A percentile compares a stretch with the other conserved stretches of the same genome.
These are phyloP conservation scores for Sporodiniella umbellata DNA, from an alignment of 371 early-diverging fungal species.

Conservation along the genomic window DNA sequence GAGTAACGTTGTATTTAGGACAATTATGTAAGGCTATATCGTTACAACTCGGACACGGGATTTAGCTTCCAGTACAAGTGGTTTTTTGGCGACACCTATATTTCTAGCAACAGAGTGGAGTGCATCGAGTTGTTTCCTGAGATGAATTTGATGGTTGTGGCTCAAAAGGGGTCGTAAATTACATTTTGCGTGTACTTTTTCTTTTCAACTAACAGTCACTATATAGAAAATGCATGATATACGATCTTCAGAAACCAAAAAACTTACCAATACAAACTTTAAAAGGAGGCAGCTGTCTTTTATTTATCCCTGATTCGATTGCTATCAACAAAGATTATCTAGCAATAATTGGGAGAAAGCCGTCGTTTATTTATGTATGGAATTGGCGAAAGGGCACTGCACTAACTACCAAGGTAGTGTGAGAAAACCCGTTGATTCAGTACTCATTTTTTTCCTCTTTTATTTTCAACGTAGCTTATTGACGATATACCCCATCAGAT, in stretches of 20 bases:
- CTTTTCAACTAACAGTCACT: neutral
- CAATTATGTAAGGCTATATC: constrained; percentile 32
- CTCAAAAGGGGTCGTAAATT: constrained; percentile 49
- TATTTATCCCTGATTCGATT: constrained; percentile 44
- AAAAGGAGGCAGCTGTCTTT: constrained; percentile 41
- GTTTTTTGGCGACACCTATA: constrained; percentile 30
- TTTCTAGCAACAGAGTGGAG: constrained; percentile 28
- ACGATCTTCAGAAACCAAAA: constrained; percentile 31
- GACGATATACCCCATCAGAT: constrained; percentile 48
- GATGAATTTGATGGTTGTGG: constrained; percentile 41
- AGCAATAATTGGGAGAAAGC: constrained; percentile 42
- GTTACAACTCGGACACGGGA: constrained; percentile 23
- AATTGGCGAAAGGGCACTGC: constrained; percentile 49
- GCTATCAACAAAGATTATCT: constrained; percentile 40
- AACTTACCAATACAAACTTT: constrained; percentile 46
- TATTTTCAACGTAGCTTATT: constrained; percentile 31
- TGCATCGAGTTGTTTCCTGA: constrained; percentile 46
- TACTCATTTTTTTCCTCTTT: neutral
- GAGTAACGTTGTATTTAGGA: constrained; percentile 16
- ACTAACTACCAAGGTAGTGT: constrained; percentile 37
- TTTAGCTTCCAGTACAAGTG: constrained; percentile 25
- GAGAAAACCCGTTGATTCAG: neutral
- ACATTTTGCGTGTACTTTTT: neutral
- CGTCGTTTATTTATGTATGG: constrained; percentile 50
- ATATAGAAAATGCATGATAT: constrained; percentile 42